Conservation (phyloP, 257 asterid species). For the Ligustrum vulgare region DNA sequence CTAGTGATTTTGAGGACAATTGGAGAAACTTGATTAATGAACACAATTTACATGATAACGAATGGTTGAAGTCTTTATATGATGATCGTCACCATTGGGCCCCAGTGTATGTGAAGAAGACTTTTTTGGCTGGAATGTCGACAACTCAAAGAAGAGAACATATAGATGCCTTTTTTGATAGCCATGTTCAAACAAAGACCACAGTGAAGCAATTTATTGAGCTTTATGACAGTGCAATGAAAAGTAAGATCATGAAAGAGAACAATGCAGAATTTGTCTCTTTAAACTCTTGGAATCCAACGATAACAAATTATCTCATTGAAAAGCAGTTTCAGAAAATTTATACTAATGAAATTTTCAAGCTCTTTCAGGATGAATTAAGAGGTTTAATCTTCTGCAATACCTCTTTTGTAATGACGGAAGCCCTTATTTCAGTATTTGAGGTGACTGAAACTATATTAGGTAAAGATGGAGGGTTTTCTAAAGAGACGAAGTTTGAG, state of each 20-base stretch:
- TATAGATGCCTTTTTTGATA: background rate
- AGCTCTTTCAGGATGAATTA: constrained; percentile 8
- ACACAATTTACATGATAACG: background rate
- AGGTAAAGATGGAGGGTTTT: background rate
- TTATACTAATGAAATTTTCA: background rate
- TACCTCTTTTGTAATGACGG: background rate
- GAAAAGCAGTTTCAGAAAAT: constrained; percentile 4
- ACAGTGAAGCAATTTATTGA: constrained; percentile 1
- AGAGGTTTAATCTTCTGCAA: background rate
- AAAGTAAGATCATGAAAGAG: background rate
- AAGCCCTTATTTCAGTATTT: background rate
- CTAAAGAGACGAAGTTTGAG: background rate
- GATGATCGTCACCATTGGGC: constrained; percentile 11
- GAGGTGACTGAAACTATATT: constrained; percentile 1
- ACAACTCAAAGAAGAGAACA: background rate
- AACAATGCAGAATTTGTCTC: background rate
- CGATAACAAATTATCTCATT: background rate
- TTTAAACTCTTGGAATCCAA: background rate
- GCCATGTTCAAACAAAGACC: constrained; percentile 1
- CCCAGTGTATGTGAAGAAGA: constrained; percentile 4
- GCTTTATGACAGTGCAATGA: background rate
- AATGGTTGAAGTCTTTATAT: constrained; percentile 9
- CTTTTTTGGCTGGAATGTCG: background rate
- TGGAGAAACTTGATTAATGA: constrained; percentile 6
- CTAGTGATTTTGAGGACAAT: background rate